Conservation (phyloP, 139 green algal genomes). For the Tetradesmus lagerheimii region DNA sequence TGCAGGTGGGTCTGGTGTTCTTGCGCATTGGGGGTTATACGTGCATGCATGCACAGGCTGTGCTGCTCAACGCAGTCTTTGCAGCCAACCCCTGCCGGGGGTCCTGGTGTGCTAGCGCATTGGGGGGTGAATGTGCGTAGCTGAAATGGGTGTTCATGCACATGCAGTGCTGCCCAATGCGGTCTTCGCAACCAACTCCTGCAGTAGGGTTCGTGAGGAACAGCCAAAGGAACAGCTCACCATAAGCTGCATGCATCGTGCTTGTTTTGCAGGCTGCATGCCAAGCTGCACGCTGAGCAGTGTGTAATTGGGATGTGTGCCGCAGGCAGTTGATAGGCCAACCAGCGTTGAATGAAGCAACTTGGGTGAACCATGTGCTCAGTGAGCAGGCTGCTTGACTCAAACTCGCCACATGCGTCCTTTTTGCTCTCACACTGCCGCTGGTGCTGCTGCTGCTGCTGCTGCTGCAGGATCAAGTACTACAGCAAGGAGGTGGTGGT, state of each 20-base stretch:
- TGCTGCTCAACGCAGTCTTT: constrained; percentile 77
- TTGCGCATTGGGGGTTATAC: too few species aligned
- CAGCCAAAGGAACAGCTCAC: neutral
- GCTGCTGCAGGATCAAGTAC: constrained; percentile 59
- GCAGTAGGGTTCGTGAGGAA: neutral
- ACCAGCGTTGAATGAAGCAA: too few species aligned
- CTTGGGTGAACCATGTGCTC: too few species aligned
- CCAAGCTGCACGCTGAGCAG: too few species aligned
- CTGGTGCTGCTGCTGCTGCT: neutral
- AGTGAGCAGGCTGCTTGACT: too few species aligned
- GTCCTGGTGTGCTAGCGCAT: too few species aligned
- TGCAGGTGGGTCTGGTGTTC: constrained; percentile 72
- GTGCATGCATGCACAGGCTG: too few species aligned
- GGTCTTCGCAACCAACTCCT: neutral
- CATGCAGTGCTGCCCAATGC: neutral
- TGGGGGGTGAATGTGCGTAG: too few species aligned
- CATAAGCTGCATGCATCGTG: neutral
- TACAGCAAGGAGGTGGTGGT: constrained; percentile 78
- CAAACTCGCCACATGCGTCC: too few species aligned
- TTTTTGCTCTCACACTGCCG: neutral
- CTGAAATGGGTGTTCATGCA: too few species aligned
- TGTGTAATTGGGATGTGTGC: too few species aligned
- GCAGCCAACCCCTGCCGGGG: constrained; percentile 89
- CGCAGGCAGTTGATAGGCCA: too few species aligned
- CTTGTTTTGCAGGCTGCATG: neutral